These are phyloP conservation scores for Diaporthe helianthi DNA, from an alignment of 2,329 filamentous ascomycete species.

Conservation along the genomic window DNA sequence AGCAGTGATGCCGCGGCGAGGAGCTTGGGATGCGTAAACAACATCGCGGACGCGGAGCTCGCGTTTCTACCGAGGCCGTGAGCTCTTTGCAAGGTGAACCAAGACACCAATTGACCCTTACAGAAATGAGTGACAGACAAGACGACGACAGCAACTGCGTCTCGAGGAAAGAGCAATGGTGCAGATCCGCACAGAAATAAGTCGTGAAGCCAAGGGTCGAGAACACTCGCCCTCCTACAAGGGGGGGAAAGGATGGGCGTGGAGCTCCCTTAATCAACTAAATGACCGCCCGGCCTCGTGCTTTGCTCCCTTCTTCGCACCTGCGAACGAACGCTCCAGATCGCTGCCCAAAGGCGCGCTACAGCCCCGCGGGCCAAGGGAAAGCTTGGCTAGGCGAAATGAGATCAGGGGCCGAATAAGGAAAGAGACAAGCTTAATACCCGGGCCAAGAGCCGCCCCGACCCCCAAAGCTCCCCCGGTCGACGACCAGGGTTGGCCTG, in stretches of 20 bases:
- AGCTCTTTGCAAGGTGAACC: background rate
- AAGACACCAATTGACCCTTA: background rate
- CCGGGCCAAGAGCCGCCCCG: background rate
- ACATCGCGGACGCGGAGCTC: slow-evolving; percentile 6
- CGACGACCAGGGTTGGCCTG: slow-evolving; percentile 2
- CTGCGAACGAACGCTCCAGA: background rate
- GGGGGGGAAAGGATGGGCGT: background rate
- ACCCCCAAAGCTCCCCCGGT: background rate
- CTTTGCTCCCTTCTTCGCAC: background rate
- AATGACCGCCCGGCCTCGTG: background rate
- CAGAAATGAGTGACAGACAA: slow-evolving; percentile 24
- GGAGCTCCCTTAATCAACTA: slow-evolving; percentile 18
- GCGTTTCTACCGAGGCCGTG: background rate
- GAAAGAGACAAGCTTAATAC: slow-evolving; percentile 18
- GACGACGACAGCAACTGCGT: background rate
- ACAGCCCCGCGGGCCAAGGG: background rate
- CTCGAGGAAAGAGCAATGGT: background rate
- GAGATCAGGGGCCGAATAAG: slow-evolving; percentile 27
- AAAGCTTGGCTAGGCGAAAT: slow-evolving; percentile 30
- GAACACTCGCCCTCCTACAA: background rate
- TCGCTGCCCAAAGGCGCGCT: slow-evolving; percentile 21
- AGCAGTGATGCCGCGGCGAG: slow-evolving; percentile 26
- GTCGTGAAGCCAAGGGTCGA: slow-evolving; percentile 10
- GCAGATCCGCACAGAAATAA: slow-evolving; percentile 5
- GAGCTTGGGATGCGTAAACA: slow-evolving; percentile 21